phyloP scores from a whole-genome alignment of 371 early-diverging fungal genomes.

The Funneliformis caledonium region DNA sequence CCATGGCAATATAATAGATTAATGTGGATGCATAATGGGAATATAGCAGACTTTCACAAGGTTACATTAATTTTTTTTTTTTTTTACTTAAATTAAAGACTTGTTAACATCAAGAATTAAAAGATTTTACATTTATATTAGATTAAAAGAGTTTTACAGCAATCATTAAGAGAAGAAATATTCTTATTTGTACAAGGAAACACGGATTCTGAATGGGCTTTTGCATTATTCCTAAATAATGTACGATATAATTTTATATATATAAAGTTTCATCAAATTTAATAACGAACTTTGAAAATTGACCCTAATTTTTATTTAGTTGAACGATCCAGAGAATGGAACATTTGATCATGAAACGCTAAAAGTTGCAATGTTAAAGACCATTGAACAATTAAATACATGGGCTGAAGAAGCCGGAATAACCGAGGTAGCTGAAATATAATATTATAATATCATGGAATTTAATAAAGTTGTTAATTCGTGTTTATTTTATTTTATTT shows the following conservation, averaged over 20 bases:
- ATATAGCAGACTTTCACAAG: constrained; percentile 73
- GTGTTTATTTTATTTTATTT: background rate
- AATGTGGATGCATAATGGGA: constrained; percentile 93
- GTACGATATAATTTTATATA: constrained; percentile 42
- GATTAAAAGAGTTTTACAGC: constrained; percentile 77
- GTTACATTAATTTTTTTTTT: constrained; percentile 40
- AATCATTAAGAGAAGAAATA: constrained; percentile 68
- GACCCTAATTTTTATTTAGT: constrained; percentile 44
- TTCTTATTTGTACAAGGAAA: constrained; percentile 78
- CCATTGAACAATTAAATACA: constrained; percentile 70
- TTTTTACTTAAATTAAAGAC: background rate
- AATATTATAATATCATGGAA: background rate
- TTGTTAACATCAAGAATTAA: background rate
- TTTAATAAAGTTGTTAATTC: background rate
- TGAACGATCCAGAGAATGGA: constrained; percentile 57
- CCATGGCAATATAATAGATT: constrained; percentile 77
- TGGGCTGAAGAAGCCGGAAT: constrained; percentile 71
- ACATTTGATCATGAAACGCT: constrained; percentile 62
- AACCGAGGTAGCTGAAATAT: constrained; percentile 46
- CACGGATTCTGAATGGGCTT: constrained; percentile 87
- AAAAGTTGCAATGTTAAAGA: constrained; percentile 74
- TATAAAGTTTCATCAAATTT: constrained; percentile 27
- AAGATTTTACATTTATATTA: constrained; percentile 39
- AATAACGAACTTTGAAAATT: constrained; percentile 26
- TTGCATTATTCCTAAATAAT: constrained; percentile 84